phyloP scores from a whole-genome alignment of 768 basidiomycete genomes.

The Tulasnella sp. region DNA sequence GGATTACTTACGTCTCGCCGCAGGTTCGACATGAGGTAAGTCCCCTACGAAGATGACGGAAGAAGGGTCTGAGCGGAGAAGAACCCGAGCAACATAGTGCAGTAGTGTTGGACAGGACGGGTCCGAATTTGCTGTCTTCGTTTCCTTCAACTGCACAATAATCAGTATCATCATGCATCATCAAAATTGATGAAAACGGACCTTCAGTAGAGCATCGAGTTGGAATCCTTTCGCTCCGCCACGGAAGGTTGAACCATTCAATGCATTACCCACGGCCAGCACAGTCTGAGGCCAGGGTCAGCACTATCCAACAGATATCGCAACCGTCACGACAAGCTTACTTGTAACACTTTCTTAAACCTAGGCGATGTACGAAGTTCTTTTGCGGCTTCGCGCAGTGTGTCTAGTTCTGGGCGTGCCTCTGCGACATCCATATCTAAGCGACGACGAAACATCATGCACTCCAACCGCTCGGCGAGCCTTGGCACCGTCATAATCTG shows the following conservation, averaged over 20 bases:
- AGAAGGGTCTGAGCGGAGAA: constrained; percentile 55
- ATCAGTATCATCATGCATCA: no score
- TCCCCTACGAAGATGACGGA: constrained; percentile 70
- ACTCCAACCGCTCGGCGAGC: constrained; percentile 59
- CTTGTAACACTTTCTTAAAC: constrained; percentile 64
- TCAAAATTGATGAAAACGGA: no score
- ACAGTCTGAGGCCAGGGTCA: constrained; percentile 42
- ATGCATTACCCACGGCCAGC: constrained; percentile 64
- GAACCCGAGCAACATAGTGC: constrained; percentile 73
- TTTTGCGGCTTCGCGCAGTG: constrained; percentile 54
- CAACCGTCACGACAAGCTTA: constrained; percentile 24
- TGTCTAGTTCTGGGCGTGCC: constrained; percentile 68
- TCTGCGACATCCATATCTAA: constrained; percentile 78
- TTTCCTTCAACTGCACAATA: constrained; percentile 12
- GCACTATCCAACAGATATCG: not conserved
- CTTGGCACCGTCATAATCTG: constrained; percentile 74
- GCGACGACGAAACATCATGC: constrained; percentile 75
- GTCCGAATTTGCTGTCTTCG: constrained; percentile 54
- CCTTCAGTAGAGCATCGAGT: constrained; percentile 73
- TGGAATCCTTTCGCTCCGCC: constrained; percentile 80
- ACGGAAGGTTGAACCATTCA: constrained; percentile 75
- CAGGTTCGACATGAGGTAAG: constrained; percentile 69
- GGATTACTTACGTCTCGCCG: constrained; percentile 55
- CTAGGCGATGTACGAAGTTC: constrained; percentile 54
- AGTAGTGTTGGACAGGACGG: constrained; percentile 77